A percentile compares a stretch with the other conserved stretches of the same genome.
These are phyloP conservation scores for Aspergillus sojae DNA, from an alignment of 2,329 filamentous ascomycete species.

Conservation along the genomic window DNA sequence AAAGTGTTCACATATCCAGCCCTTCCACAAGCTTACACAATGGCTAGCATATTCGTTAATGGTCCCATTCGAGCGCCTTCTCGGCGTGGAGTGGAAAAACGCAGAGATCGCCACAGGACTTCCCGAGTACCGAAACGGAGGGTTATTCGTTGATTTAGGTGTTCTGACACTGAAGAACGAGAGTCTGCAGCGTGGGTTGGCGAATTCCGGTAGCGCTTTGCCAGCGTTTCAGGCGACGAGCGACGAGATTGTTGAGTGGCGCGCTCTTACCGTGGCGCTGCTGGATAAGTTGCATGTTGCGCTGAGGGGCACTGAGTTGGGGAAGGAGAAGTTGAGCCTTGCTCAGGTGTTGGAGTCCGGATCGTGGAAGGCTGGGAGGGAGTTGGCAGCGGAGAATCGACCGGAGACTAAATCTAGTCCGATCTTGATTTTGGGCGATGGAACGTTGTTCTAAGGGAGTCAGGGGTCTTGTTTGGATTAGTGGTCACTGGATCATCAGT, in stretches of 20 bases:
- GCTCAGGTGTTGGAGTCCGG: slow-evolving; percentile 58
- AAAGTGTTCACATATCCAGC: slow-evolving; percentile 43
- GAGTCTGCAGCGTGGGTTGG: slow-evolving; percentile 47
- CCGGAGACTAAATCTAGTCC: slow-evolving; percentile 40
- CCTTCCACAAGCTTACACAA: slow-evolving; percentile 67
- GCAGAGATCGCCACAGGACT: slow-evolving; percentile 65
- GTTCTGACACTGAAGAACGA: slow-evolving; percentile 56
- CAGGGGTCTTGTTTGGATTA: not conserved
- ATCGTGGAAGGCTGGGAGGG: slow-evolving; percentile 54
- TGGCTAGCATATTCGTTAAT: slow-evolving; percentile 75
- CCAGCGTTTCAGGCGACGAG: slow-evolving; percentile 60
- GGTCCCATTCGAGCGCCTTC: slow-evolving; percentile 61
- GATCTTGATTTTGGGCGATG: slow-evolving; percentile 43
- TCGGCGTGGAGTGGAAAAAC: slow-evolving; percentile 57
- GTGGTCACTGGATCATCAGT: not conserved
- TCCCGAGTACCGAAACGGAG: slow-evolving; percentile 73
- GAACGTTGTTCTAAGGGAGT: slow-evolving; percentile 35
- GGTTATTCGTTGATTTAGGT: slow-evolving; percentile 65
- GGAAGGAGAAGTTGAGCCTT: slow-evolving; percentile 47
- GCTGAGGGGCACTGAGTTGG: slow-evolving; percentile 44
- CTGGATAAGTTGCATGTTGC: slow-evolving; percentile 58
- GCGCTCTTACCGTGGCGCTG: slow-evolving; percentile 64
- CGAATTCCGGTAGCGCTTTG: slow-evolving; percentile 44
- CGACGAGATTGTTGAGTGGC: slow-evolving; percentile 67
- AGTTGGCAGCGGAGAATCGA: slow-evolving; percentile 37